Conservation (phyloP, 148 eudicot species). For the Silene conica region DNA sequence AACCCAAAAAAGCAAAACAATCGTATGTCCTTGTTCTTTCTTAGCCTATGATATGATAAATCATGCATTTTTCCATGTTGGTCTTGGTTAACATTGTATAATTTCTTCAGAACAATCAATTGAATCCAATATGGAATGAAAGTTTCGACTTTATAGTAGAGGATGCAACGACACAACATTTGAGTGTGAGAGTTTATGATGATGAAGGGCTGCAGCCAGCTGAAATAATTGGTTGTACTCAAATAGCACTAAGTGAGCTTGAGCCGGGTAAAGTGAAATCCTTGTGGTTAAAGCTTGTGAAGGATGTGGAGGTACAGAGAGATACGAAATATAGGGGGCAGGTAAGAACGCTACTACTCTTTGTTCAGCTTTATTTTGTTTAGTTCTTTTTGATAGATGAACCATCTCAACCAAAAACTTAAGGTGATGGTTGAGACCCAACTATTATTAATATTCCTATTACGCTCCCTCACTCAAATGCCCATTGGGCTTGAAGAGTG, state of each 20-base stretch:
- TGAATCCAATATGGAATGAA: constrained; percentile 92
- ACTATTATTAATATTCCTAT: too few relatives aligned
- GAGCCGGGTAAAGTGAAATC: constrained; percentile 79
- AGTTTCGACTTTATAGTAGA: constrained; percentile 86
- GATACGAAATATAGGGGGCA: constrained; percentile 74
- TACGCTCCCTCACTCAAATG: too few relatives aligned
- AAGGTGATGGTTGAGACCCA: too few relatives aligned
- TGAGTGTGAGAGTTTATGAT: constrained; percentile 74
- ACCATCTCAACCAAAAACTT: too few relatives aligned
- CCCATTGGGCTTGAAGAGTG: too few relatives aligned
- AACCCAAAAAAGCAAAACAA: constrained; percentile 62
- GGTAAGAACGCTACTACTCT: constrained; percentile 33
- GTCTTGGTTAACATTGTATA: not conserved
- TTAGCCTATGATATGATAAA: not conserved
- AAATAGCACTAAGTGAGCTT: constrained; percentile 45
- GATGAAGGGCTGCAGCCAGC: constrained; percentile 89
- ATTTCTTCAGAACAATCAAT: constrained; percentile 49
- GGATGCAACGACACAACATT: constrained; percentile 64
- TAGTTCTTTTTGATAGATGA: too few relatives aligned
- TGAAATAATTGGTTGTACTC: constrained; percentile 74
- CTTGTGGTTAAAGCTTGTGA: constrained; percentile 72
- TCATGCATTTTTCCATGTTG: not conserved
- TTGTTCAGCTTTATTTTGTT: not conserved
- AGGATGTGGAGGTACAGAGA: constrained; percentile 67
- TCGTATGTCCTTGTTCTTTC: constrained; percentile 41